Evolutionary conservation across 2,329 filamentous ascomycete genomes (phyloP).

Genomic region (Lecanicillium sp.): DNA sequence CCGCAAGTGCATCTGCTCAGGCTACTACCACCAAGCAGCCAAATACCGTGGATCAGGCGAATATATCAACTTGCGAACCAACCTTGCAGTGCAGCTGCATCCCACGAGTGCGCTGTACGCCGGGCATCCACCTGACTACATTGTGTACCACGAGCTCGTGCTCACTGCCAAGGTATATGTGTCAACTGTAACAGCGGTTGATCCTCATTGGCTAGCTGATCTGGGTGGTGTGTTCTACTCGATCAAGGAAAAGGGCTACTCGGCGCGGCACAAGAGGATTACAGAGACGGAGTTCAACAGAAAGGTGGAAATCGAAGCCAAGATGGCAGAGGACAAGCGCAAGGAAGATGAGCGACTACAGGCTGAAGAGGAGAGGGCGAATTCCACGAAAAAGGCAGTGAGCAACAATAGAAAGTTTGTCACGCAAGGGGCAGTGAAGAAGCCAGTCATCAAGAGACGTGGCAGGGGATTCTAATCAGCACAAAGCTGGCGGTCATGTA

Average conservation of each 20-base stretch:
- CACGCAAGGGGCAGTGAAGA: slow-evolving; percentile 53
- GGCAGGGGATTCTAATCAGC: slow-evolving; percentile 40
- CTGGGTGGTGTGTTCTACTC: slow-evolving; percentile 96
- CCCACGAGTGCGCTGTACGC: slow-evolving; percentile 92
- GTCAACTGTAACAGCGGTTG: slow-evolving; percentile 90
- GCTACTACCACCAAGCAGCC: slow-evolving; percentile 96
- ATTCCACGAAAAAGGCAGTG: slow-evolving; percentile 31
- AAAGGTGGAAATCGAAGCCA: slow-evolving; percentile 84
- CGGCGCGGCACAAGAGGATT: slow-evolving; percentile 72
- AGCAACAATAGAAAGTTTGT: slow-evolving; percentile 46
- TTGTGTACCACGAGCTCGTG: slow-evolving; percentile 96
- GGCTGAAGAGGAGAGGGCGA: slow-evolving; percentile 38
- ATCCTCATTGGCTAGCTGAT: slow-evolving; percentile 95
- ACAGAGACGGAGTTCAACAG: slow-evolving; percentile 88
- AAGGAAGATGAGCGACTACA: slow-evolving; percentile 49
- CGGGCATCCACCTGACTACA: slow-evolving; percentile 91
- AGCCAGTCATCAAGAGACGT: slow-evolving; percentile 48
- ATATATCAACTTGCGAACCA: slow-evolving; percentile 93
- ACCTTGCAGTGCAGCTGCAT: slow-evolving; percentile 88
- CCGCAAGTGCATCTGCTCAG: slow-evolving; percentile 91
- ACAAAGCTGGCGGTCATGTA: neutral
- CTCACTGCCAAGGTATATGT: slow-evolving; percentile 97
- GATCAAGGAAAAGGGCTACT: slow-evolving; percentile 96
- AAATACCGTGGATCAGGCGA: slow-evolving; percentile 94
- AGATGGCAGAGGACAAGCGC: slow-evolving; percentile 82